Evolutionary conservation across 73 alveolate genomes (phyloP).

Genomic region (Paramecium pentaurelia): DNA sequence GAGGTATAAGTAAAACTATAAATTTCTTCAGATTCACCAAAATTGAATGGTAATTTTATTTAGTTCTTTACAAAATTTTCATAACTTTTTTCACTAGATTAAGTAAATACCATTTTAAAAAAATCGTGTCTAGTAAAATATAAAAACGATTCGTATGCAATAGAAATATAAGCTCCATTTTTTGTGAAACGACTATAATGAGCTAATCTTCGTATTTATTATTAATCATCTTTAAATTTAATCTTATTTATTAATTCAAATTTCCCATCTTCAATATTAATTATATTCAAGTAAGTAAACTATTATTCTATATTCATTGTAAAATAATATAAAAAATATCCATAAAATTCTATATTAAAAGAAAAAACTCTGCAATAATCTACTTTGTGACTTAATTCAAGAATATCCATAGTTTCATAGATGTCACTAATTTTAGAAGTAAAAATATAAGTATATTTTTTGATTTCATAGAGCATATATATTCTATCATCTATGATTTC

Average conservation of each 20-base stretch:
- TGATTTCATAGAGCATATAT: neutral
- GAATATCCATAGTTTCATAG: neutral
- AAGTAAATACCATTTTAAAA: neutral
- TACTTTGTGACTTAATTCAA: neutral
- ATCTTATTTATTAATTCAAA: neutral
- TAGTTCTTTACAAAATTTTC: too few relatives aligned
- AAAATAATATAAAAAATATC: neutral
- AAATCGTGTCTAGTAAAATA: too few relatives aligned
- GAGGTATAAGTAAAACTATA: too few relatives aligned
- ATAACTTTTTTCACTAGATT: neutral
- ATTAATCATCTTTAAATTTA: neutral
- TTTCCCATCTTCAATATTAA: neutral
- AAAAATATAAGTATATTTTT: neutral
- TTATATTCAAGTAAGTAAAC: neutral
- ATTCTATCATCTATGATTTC: neutral
- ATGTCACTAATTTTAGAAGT: neutral
- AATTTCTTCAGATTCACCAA: too few relatives aligned
- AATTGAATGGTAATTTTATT: too few relatives aligned
- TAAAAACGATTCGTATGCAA: too few relatives aligned
- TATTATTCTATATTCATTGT: neutral
- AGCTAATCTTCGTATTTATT: too few relatives aligned
- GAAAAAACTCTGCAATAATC: neutral
- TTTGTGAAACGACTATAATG: neutral
- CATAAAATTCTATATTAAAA: neutral
- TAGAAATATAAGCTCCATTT: neutral